Evolutionary conservation across 1,284 basidiomycete genomes (phyloP).

Genomic region (Exsudoporus floridanus): DNA sequence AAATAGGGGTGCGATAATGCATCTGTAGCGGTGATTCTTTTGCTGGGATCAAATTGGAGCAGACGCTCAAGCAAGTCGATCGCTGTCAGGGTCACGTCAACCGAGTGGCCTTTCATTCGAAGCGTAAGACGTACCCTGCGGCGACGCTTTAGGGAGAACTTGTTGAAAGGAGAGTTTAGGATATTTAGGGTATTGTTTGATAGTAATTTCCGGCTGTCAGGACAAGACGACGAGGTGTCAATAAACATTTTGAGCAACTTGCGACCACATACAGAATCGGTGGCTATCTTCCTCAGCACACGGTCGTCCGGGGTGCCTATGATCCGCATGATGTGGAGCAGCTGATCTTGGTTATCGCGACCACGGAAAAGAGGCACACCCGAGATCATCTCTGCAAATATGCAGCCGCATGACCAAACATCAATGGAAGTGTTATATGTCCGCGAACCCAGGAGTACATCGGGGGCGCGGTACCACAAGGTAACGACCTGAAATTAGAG

Average conservation of each 20-base stretch:
- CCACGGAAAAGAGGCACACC: slow-evolving; percentile 97
- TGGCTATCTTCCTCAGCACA: slow-evolving; percentile 85
- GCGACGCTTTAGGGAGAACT: slow-evolving; percentile 89
- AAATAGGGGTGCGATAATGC: slow-evolving; percentile 95
- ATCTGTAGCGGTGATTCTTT: slow-evolving; percentile 90
- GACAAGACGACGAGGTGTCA: slow-evolving; percentile 7
- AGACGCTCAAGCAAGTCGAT: slow-evolving; percentile 94
- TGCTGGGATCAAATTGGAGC: slow-evolving; percentile 94
- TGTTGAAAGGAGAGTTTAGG: slow-evolving; percentile 88
- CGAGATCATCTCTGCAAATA: slow-evolving; percentile 98
- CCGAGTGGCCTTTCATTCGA: not conserved
- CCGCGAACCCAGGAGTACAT: slow-evolving; percentile 94
- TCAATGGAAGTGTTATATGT: slow-evolving; percentile 99
- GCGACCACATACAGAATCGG: slow-evolving; percentile 74
- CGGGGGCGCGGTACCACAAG: slow-evolving; percentile 98
- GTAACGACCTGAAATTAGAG: slow-evolving; percentile 78
- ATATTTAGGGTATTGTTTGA: slow-evolving; percentile 88
- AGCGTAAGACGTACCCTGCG: slow-evolving; percentile 59
- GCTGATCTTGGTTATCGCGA: slow-evolving; percentile 96
- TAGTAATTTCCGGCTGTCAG: slow-evolving; percentile 82
- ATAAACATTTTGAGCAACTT: slow-evolving; percentile 3
- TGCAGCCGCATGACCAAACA: slow-evolving; percentile 99
- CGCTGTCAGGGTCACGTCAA: slow-evolving; percentile 48
- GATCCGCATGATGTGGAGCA: slow-evolving; percentile 96
- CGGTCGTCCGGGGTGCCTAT: slow-evolving; percentile 94